Percentiles rank a stretch among this genome's conserved stretches.
Conservation (phyloP, 805 yeast species). For the Cyberlindnera euphorbiae region DNA sequence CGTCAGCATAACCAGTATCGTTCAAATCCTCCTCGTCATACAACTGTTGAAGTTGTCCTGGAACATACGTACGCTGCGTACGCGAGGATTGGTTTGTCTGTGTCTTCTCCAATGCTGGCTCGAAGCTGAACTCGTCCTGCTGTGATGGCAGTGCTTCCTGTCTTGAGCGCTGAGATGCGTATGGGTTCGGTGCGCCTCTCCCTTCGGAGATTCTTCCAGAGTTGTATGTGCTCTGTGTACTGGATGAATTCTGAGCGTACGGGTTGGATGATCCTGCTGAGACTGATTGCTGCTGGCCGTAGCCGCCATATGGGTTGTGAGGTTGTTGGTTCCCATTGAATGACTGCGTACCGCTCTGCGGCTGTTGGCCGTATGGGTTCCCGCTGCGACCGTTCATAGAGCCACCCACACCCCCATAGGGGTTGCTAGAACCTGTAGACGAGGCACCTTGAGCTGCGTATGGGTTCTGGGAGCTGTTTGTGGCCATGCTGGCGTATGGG, state of each 20-base stretch:
- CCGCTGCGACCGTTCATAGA: too few species aligned
- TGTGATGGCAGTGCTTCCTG: slow-evolving; percentile 1
- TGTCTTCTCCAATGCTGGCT: slow-evolving; percentile 8
- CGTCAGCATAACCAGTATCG: slow-evolving; percentile 21
- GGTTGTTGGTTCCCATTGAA: not conserved
- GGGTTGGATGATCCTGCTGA: not conserved
- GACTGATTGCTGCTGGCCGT: slow-evolving; percentile 1
- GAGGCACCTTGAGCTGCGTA: slow-evolving; percentile 4
- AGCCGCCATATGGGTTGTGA: slow-evolving; percentile 3
- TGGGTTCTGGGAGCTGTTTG: slow-evolving; percentile 6
- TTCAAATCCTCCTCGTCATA: slow-evolving; percentile 13
- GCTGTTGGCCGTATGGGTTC: too few species aligned
- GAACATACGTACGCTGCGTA: slow-evolving; percentile 2
- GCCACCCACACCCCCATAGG: too few species aligned
- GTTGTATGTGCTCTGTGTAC: slow-evolving; percentile 2
- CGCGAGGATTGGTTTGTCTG: slow-evolving; percentile 7
- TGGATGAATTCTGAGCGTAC: slow-evolving; percentile 4
- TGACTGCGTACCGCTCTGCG: slow-evolving; percentile 6
- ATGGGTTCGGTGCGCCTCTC: slow-evolving; percentile 4
- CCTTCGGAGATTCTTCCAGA: not conserved
- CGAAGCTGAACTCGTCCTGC: slow-evolving; percentile 10
- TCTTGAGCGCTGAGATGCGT: slow-evolving; percentile 5
- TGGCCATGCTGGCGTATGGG: slow-evolving; percentile 14
- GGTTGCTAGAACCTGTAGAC: slow-evolving; percentile 6
- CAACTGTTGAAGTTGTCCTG: not conserved